Percentiles rank a stretch among this genome's conserved stretches.
Evolutionary conservation across 2,329 filamentous ascomycete species (phyloP).

Genomic region (Penicillium sclerotiorum): DNA sequence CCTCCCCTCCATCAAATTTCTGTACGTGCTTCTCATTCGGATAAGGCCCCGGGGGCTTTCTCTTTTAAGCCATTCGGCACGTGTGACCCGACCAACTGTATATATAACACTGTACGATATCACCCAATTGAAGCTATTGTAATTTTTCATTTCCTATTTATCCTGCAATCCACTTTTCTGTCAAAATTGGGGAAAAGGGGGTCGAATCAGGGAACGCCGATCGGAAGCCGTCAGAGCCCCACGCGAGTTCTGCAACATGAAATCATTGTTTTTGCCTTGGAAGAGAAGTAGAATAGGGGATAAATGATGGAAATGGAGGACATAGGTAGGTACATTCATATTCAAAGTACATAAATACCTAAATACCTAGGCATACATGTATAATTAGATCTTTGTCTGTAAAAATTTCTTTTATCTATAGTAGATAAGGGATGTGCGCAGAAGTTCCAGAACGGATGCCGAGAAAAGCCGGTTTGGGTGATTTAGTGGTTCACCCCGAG

Average conservation of each 20-base stretch:
- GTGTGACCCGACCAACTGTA: neutral
- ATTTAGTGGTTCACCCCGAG: conserved; percentile 14
- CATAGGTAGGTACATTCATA: neutral
- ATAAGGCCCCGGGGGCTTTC: neutral
- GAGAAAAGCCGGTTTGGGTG: conserved; percentile 7
- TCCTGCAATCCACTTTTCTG: conserved; percentile 1
- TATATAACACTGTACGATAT: conserved; percentile 10
- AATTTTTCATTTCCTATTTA: neutral
- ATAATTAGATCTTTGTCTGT: too few relatives aligned
- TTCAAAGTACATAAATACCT: neutral
- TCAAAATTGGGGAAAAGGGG: conserved; percentile 9
- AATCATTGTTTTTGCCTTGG: conserved; percentile 10
- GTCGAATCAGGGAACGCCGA: conserved; percentile 19
- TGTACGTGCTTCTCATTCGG: neutral
- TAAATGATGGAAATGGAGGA: neutral
- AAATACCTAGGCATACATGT: neutral
- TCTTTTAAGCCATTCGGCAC: neutral
- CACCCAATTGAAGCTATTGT: neutral
- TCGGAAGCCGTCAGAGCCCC: conserved; percentile 15
- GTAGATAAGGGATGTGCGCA: neutral
- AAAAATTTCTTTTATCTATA: too few relatives aligned
- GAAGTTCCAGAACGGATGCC: conserved; percentile 8
- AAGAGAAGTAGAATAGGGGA: neutral
- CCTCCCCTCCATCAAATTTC: neutral
- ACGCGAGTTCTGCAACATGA: conserved; percentile 16